Evolutionary conservation across 1,139 yeast species (phyloP).

Genomic region (Geotrichum histeridarum): DNA sequence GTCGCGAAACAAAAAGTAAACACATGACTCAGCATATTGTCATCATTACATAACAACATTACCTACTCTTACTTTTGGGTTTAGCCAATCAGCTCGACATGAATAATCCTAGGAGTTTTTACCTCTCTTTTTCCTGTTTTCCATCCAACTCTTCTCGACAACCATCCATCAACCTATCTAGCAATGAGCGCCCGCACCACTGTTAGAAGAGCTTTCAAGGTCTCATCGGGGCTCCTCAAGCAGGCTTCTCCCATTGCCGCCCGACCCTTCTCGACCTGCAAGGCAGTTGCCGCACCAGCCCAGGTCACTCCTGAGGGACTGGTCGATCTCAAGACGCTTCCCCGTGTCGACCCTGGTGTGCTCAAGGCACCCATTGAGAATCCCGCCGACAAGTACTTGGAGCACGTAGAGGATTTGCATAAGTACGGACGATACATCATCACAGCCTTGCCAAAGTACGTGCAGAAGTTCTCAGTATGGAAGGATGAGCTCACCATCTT

Average conservation of each 20-base stretch:
- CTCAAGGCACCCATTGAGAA: slow-evolving; percentile 59
- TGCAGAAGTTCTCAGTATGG: slow-evolving; percentile 85
- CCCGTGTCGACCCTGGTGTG: slow-evolving; percentile 37
- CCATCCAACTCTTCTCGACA: background rate
- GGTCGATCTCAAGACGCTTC: slow-evolving; percentile 31
- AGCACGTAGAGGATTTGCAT: slow-evolving; percentile 68
- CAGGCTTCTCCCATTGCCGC: slow-evolving; percentile 2
- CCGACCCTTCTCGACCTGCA: slow-evolving; percentile 13
- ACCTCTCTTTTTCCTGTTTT: background rate
- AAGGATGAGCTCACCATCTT: slow-evolving; percentile 78
- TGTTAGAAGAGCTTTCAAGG: slow-evolving; percentile 7
- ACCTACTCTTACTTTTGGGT: background rate
- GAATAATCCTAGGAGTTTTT: slow-evolving; percentile 15
- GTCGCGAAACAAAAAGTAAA: slow-evolving; percentile 8
- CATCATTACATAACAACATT: background rate
- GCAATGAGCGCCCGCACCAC: slow-evolving; percentile 16
- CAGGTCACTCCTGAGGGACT: slow-evolving; percentile 36
- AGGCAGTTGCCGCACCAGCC: slow-evolving; percentile 19
- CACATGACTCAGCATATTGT: background rate
- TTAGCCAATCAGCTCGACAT: slow-evolving; percentile 14
- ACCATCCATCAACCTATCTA: slow-evolving; percentile 2
- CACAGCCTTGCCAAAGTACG: slow-evolving; percentile 73
- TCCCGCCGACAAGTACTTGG: slow-evolving; percentile 72
- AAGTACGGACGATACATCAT: slow-evolving; percentile 76
- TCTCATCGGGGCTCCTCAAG: slow-evolving; percentile 2